These are phyloP conservation scores for Nemania sp. DNA, from an alignment of 2,329 filamentous ascomycete genomes.

Conservation along the genomic window DNA sequence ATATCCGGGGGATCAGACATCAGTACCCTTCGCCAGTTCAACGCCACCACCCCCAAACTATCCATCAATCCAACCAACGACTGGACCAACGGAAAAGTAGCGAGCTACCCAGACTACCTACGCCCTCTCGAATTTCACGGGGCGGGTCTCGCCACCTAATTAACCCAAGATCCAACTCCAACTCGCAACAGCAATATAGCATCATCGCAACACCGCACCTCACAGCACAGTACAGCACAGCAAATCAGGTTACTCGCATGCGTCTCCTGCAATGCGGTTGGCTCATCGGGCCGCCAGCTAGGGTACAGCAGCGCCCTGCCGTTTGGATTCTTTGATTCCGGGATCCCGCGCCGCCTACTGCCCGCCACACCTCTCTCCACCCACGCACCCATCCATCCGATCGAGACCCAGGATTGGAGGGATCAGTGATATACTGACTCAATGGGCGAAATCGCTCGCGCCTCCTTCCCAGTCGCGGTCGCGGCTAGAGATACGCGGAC, in stretches of 20 bases:
- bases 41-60: not conserved
- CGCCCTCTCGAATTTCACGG: not conserved
- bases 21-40: not conserved
- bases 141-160: not conserved
- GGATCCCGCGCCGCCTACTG: not conserved
- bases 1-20: too few species aligned
- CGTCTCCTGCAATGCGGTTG: constrained; percentile 8
- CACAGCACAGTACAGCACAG: not conserved
- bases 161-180: too few species aligned
- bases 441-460: not conserved
- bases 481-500: not conserved
- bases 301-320: constrained; percentile 3
- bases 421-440: not conserved
- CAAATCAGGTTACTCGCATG: constrained; percentile 15
- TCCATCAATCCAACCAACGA: not conserved
- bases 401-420: not conserved
- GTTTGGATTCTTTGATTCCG: not conserved
- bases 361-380: not conserved
- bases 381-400: not conserved
- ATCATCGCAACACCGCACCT: not conserved
- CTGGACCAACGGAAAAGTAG: too few species aligned
- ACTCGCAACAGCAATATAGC: not conserved
- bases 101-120: not conserved
- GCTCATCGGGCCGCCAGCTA: constrained; percentile 19
- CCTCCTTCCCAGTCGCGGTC: too few species aligned